Evolutionary conservation across 2,329 filamentous ascomycete species (phyloP).

Genomic region (Cordyceps cateniannulata): DNA sequence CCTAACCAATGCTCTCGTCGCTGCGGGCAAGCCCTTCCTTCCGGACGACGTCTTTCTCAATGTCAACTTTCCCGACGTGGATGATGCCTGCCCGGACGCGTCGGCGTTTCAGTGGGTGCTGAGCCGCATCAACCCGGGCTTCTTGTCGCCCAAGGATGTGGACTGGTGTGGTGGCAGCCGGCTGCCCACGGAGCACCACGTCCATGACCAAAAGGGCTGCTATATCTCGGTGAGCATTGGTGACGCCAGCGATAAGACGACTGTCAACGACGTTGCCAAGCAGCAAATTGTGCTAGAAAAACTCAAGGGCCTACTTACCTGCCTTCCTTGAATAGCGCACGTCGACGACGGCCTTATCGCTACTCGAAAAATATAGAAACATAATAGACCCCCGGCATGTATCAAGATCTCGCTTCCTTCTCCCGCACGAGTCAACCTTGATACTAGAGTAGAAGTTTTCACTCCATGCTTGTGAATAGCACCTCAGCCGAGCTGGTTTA

Average conservation of each 20-base stretch:
- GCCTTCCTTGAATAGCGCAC: conserved; percentile 13
- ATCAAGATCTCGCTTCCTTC: too few relatives aligned
- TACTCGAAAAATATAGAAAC: too few relatives aligned
- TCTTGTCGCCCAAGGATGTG: conserved; percentile 49
- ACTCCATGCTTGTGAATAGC: too few relatives aligned
- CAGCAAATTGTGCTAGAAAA: conserved; percentile 27
- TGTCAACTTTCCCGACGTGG: conserved; percentile 59
- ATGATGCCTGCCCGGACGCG: conserved; percentile 41
- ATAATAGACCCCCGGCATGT: too few relatives aligned
- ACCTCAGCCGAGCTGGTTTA: too few relatives aligned
- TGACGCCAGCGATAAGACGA: conserved; percentile 53
- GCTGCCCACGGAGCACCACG: conserved; percentile 52
- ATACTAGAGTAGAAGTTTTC: too few relatives aligned
- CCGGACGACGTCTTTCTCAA: conserved; percentile 57
- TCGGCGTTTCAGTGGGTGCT: conserved; percentile 58
- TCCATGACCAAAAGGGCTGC: conserved; percentile 47
- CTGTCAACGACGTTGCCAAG: conserved; percentile 26
- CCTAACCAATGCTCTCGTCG: conserved; percentile 49
- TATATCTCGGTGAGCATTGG: conserved; percentile 59
- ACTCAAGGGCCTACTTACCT: conserved; percentile 26
- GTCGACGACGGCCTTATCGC: too few relatives aligned
- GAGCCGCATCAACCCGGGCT: conserved; percentile 51
- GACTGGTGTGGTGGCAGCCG: conserved; percentile 47
- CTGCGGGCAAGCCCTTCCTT: conserved; percentile 55
- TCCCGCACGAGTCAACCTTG: too few relatives aligned